These are phyloP conservation scores for Rusavskia elegans DNA, from an alignment of 495 filamentous ascomycete genomes.

Conservation along the genomic window DNA sequence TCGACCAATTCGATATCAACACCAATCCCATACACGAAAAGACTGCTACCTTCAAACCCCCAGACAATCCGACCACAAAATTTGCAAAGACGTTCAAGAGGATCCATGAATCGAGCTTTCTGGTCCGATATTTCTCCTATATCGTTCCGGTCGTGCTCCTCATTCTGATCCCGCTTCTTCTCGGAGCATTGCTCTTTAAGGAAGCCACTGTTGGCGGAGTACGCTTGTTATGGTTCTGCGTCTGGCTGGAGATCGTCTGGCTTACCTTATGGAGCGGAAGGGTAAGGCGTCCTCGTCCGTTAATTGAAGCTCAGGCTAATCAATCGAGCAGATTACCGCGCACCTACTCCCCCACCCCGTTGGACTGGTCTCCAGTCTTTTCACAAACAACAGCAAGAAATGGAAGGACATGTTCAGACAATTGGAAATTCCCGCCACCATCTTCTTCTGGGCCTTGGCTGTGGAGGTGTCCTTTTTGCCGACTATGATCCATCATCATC, in stretches of 20 bases:
- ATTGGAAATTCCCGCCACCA: constrained; percentile 67
- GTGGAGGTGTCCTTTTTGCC: constrained; percentile 50
- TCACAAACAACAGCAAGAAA: constrained; percentile 83
- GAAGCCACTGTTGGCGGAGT: constrained; percentile 62
- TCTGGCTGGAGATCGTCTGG: constrained; percentile 93
- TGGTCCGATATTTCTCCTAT: constrained; percentile 78
- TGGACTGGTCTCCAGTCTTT: constrained; percentile 50
- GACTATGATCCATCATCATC: constrained; percentile 57
- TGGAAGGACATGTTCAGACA: constrained; percentile 83
- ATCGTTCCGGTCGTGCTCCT: constrained; percentile 60
- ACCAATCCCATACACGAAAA: constrained; percentile 63
- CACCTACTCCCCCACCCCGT: constrained; percentile 57
- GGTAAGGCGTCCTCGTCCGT: constrained; percentile 17
- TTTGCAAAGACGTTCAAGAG: constrained; percentile 46
- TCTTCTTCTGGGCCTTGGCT: constrained; percentile 89
- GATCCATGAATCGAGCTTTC: constrained; percentile 57
- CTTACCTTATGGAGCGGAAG: constrained; percentile 73
- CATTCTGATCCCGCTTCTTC: constrained; percentile 64
- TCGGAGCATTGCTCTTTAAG: constrained; percentile 53
- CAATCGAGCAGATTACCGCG: constrained; percentile 40
- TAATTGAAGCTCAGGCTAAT: background rate
- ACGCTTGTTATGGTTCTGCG: constrained; percentile 71
- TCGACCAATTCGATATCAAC: constrained; percentile 74
- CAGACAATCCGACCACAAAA: constrained; percentile 45
- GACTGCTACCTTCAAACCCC: constrained; percentile 50